Conservation (phyloP, 1,139 yeast genomes). For the Candida labiduridarum region DNA sequence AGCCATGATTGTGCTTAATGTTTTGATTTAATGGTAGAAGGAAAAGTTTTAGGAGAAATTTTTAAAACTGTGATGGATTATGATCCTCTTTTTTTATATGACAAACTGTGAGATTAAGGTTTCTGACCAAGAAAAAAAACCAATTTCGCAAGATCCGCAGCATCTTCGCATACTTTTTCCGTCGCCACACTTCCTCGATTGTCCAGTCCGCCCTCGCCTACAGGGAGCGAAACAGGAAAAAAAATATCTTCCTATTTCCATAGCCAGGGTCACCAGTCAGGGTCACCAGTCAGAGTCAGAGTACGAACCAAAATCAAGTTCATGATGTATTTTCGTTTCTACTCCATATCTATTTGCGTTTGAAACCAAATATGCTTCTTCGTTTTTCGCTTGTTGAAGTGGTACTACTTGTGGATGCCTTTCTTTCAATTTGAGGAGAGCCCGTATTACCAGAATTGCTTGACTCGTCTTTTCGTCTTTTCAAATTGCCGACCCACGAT, state of each 20-base stretch:
- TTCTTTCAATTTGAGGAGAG: slow-evolving; percentile 16
- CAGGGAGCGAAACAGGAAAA: not conserved
- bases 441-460: slow-evolving; percentile 16
- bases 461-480: slow-evolving; percentile 35
- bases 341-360: slow-evolving; percentile 23
- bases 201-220: too few relatives aligned
- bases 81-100: not conserved
- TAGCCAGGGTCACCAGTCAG: too few relatives aligned
- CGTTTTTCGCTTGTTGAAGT: slow-evolving; percentile 22
- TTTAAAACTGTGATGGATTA: not conserved
- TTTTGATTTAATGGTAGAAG: not conserved
- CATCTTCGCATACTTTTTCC: not conserved
- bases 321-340: too few relatives aligned
- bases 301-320: too few relatives aligned
- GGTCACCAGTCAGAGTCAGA: too few relatives aligned
- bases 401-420: slow-evolving; percentile 18
- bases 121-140: not conserved
- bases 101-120: not conserved
- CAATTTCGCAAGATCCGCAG: slow-evolving; percentile 4
- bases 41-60: not conserved
- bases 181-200: too few relatives aligned
- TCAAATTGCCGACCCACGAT: slow-evolving; percentile 47
- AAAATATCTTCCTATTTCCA: too few relatives aligned
- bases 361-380: slow-evolving; percentile 44
- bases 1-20: not conserved